Conservation (phyloP, 208 protist genomes). For the Acanthamoeba castellanii region DNA sequence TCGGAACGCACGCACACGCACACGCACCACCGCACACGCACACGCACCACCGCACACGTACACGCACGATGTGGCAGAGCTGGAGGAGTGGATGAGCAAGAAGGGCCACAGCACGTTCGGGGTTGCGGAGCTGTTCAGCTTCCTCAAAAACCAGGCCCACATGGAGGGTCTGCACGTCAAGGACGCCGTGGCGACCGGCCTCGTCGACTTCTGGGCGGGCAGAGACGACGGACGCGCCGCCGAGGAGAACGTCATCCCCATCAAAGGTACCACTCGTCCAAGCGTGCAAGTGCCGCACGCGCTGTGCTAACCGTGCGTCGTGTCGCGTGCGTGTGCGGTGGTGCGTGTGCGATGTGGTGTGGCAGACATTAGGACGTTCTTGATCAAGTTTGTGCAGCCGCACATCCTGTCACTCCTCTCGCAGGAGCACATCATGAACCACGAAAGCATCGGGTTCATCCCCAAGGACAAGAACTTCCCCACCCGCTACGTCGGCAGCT, state of each 20-base stretch:
- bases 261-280: background rate
- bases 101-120: background rate
- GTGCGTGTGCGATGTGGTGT: background rate
- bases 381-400: conserved; percentile 62
- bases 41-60: background rate
- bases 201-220: background rate
- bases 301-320: background rate
- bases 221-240: background rate
- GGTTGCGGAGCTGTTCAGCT: background rate
- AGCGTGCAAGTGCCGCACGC: background rate
- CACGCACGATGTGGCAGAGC: background rate
- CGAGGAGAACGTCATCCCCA: background rate
- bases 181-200: background rate
- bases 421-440: background rate
- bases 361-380: background rate
- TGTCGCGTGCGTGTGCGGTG: background rate
- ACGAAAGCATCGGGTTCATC: conserved; percentile 50
- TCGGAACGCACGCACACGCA: background rate
- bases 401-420: background rate
- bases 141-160: background rate
- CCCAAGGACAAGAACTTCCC: conserved; percentile 74
- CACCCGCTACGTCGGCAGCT: conserved; percentile 63
- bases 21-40: too few species aligned
- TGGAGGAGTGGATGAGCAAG: conserved; percentile 18
- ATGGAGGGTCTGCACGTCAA: background rate